phyloP scores from a whole-genome alignment of 1,284 basidiomycete species.

The Vanrija sp. region DNA sequence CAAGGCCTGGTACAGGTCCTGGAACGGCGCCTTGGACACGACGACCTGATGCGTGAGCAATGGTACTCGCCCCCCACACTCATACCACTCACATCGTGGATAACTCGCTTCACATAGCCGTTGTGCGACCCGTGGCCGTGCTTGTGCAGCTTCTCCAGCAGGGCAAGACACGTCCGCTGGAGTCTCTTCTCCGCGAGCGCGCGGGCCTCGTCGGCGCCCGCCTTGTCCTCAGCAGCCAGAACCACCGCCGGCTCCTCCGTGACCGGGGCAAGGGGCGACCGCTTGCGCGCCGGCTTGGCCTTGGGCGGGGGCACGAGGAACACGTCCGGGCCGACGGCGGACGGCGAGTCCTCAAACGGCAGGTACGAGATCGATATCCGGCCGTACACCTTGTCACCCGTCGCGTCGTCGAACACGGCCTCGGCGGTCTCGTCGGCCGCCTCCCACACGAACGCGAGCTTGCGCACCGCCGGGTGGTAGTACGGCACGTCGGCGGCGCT shows the following conservation, averaged over 20 bases:
- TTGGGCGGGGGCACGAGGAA: constrained; percentile 6
- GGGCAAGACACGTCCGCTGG: constrained; percentile 70
- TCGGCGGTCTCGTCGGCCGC: constrained; percentile 4
- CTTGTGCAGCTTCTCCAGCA: constrained; percentile 76
- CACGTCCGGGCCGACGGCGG: neutral
- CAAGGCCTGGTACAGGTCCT: constrained; percentile 83
- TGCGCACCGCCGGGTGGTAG: constrained; percentile 43
- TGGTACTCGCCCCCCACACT: no score
- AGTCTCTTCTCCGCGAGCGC: constrained; percentile 52
- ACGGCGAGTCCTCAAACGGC: constrained; percentile 21
- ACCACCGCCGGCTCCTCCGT: neutral
- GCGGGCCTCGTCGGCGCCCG: constrained; percentile 1
- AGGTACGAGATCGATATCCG: constrained; percentile 31
- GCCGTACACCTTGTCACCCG: constrained; percentile 3
- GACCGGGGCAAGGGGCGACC: constrained; percentile 32
- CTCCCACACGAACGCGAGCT: constrained; percentile 40
- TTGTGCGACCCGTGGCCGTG: constrained; percentile 77
- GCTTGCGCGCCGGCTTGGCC: constrained; percentile 15
- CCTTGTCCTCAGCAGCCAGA: constrained; percentile 13
- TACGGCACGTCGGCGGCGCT: constrained; percentile 36
- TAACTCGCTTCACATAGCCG: constrained; percentile 78
- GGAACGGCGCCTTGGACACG: constrained; percentile 71
- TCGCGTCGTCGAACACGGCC: neutral
- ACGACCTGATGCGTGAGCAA: constrained; percentile 50
- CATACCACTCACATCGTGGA: constrained; percentile 61